Evolutionary conservation across 148 eudicot species (phyloP).

Genomic region (Persicaria tinctoria): DNA sequence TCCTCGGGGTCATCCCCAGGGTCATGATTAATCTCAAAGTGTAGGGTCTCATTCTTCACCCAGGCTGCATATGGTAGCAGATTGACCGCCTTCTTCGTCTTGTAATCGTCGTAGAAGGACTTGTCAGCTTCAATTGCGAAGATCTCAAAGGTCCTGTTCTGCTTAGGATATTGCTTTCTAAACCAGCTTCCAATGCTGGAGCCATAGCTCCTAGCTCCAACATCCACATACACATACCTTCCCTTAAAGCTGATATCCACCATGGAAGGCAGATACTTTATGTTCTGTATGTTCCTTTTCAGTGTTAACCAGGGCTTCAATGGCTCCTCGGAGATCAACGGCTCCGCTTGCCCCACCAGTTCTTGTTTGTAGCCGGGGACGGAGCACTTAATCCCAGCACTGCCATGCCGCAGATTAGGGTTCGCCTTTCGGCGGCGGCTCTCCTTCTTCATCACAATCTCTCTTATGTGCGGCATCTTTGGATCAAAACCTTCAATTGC

Average conservation of each 20-base stretch:
- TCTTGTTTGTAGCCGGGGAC: conserved; percentile 65
- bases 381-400: conserved; percentile 34
- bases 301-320: conserved; percentile 87
- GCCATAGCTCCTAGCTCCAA: conserved; percentile 90
- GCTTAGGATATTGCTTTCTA: conserved; percentile 87
- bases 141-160: conserved; percentile 76
- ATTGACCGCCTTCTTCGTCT: conserved; percentile 53
- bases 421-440: conserved; percentile 8
- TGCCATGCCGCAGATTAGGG: conserved; percentile 12
- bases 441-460: conserved; percentile 64
- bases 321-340: conserved; percentile 63
- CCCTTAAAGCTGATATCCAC: conserved; percentile 75
- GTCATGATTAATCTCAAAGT: conserved; percentile 77
- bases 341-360: conserved; percentile 57
- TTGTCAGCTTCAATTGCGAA: conserved; percentile 92
- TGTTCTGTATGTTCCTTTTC: conserved; percentile 64
- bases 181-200: conserved; percentile 98
- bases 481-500: conserved; percentile 37
- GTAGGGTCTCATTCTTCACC: conserved; percentile 81
- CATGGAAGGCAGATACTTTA: conserved; percentile 68
- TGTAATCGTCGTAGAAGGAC: conserved; percentile 62
- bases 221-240: conserved; percentile 80
- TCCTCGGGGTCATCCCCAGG: conserved; percentile 52
- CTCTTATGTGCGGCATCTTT: conserved; percentile 33
- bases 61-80: conserved; percentile 91